Base-by-base conservation (phyloP, 169 alveolate species). In the Eimeria tenella region DNA sequence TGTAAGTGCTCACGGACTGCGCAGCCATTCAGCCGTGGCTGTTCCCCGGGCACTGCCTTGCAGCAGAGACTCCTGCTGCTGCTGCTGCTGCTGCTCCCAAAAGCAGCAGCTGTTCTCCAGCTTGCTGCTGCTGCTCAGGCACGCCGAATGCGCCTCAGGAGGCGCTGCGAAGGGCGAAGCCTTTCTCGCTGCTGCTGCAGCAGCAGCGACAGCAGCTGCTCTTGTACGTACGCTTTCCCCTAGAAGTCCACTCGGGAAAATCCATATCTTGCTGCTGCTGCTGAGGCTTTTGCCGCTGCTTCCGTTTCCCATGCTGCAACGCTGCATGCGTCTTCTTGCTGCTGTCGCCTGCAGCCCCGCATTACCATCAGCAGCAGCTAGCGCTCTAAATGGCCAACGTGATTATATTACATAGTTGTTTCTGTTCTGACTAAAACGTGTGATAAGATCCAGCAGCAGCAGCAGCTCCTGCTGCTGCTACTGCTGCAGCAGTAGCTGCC, bases 321-420 rank as follows among this genome's bases (percentile, higher is more conserved):
- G 10, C 25, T 70, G 88, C 88, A 79, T 79, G 71, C 88, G 56
- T 4, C 88, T n/a, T 11, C 49, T 50, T n/a, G 88, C 73, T 53
- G 73, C 88, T 79, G 88, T 79, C 88, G 88, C 73, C 88, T 79
- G 88, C 88, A 79, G 88, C 88, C 88, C 88, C 88, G 49, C 71
- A 53, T 68, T 13, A 55, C 62, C 86, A 50, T 62, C 86, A 15
- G 86, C 70, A 79, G 71, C 88, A 17, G 73, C 88, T 7, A 17
- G 53, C 25, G 15, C 77, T 68, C n/a, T 5, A 49, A 60, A 60
- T 60, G 6, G 60, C 60, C 25, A 0, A 74, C 25, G n/a, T 7
- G 7, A 23, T 6, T 15, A 4, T 6, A 19, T 0, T 8, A 68
- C 50, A 68, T 23, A 19, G 60, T 74, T 31, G 17, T 15, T 49